phyloP scores from a whole-genome alignment of 345 rosid genomes.

The Cochlearia excelsa region DNA sequence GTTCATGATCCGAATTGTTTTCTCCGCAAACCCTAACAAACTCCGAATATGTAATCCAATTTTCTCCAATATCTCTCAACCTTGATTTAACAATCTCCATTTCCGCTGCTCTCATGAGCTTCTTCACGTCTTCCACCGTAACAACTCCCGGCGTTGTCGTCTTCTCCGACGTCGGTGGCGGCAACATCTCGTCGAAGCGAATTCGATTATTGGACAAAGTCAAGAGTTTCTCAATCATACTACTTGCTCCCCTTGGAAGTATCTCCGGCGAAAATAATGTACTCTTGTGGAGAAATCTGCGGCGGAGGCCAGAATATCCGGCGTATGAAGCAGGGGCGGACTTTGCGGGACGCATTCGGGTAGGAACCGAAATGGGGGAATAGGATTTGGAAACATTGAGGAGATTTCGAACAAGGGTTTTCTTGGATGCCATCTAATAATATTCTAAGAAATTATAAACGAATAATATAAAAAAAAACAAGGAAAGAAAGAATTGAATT shows the following conservation, averaged over 20 bases:
- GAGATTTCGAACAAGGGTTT: constrained; percentile 59
- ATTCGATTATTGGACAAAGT: constrained; percentile 54
- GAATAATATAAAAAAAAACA: no score
- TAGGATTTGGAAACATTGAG: constrained; percentile 54
- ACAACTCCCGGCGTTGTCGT: constrained; percentile 31
- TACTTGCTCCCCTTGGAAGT: constrained; percentile 37
- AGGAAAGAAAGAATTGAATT: no score
- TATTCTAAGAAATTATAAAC: no score
- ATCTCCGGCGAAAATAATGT: constrained; percentile 47
- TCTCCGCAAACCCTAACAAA: constrained; percentile 63
- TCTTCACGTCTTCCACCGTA: constrained; percentile 71
- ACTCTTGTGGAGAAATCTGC: constrained; percentile 62
- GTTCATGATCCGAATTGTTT: constrained; percentile 55
- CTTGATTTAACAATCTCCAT: constrained; percentile 66
- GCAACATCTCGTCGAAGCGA: constrained; percentile 53
- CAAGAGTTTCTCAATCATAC: constrained; percentile 54
- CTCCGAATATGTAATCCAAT: constrained; percentile 65
- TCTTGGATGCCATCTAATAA: constrained; percentile 59
- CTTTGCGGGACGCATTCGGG: constrained; percentile 35
- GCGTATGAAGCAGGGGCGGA: constrained; percentile 50
- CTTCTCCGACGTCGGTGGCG: constrained; percentile 33
- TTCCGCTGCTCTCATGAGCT: constrained; percentile 70
- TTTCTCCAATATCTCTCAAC: constrained; percentile 52
- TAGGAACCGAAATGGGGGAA: constrained; percentile 35
- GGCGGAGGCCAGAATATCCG: constrained; percentile 58